Conservation (phyloP, 176 grass and related monocot genomes). For the Musa schizocarpa region DNA sequence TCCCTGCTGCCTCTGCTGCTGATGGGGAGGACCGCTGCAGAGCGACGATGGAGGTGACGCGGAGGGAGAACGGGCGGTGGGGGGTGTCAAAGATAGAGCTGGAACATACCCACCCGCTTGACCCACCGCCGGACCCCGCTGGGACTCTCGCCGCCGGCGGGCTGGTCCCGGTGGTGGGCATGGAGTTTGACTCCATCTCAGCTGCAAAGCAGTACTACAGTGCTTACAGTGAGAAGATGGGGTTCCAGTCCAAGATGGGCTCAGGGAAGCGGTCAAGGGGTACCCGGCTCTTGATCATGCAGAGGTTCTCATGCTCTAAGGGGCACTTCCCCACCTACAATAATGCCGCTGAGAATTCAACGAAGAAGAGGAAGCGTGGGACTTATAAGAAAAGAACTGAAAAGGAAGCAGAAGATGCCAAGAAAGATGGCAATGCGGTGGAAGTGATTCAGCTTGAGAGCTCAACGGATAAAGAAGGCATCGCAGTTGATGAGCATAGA, state of each 20-base stretch:
- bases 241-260: slow-evolving; percentile 28
- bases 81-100: slow-evolving; percentile 24
- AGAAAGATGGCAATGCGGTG: neutral
- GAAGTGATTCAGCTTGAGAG: slow-evolving; percentile 18
- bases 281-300: slow-evolving; percentile 27
- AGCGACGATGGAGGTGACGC: slow-evolving; percentile 31
- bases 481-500: neutral
- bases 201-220: slow-evolving; percentile 33
- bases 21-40: slow-evolving; percentile 14
- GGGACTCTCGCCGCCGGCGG: slow-evolving; percentile 12
- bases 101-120: slow-evolving; percentile 28
- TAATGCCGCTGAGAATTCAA: neutral
- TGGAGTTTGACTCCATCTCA: slow-evolving; percentile 39
- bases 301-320: slow-evolving; percentile 29
- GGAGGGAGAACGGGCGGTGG: slow-evolving; percentile 31
- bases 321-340: slow-evolving; percentile 1
- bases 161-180: slow-evolving; percentile 26
- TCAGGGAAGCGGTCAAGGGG: slow-evolving; percentile 26
- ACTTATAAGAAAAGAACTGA: slow-evolving; percentile 10
- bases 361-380: slow-evolving; percentile 19
- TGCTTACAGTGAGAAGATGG: slow-evolving; percentile 34
- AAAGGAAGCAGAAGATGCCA: slow-evolving; percentile 7
- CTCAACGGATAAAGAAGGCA: neutral
- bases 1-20: neutral
- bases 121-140: slow-evolving; percentile 22